Evolutionary conservation across 257 asterid species (phyloP), one percentile per base, ranked within the genome.

Genomic region (Echites panduratus): DNA sequence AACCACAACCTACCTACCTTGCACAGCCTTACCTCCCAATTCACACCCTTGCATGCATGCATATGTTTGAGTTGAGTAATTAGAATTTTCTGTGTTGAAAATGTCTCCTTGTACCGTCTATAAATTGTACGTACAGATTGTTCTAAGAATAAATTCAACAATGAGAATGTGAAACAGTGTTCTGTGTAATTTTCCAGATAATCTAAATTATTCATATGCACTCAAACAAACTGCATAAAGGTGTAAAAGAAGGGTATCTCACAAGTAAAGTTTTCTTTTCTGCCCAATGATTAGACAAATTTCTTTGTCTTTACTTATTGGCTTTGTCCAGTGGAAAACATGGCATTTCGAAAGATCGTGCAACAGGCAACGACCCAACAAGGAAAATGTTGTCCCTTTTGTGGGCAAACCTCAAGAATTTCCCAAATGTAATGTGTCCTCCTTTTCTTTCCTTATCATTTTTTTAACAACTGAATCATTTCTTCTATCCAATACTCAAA

Each of bases 251-350:
- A 40, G 49, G 69, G 29, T 38, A 38, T 20, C 38, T 64, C 9
- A 35, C 27, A 64, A 64, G 69, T 64, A 64, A 64, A 64, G 69
- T 64, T 35, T 41, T 26, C 7, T 7, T 32, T 32, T 3, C 38
- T 32, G 38, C 38, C 68, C 49, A 64, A 64, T 38, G 49, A 38
- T 64, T 49, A 38, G 19, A 64, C 68, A 38, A 64, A 64, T 38
- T 64, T 64, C 69, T 64, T 64, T 44, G 48, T 64, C 69, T 38
- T 64, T 41, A 64, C 69, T 64, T 64, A 19, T 64, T 35, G 27
- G 49, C 29, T 32, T 38, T 64, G 13, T 64, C 27, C 19, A 64
- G 69, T 38, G 44, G 49, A 20, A 14, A 62, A 32, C 11, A 62
- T 61, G n/a, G 56, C 45, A 62, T 62, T 32, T 32, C 12, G 14